Evolutionary conservation across 2,329 filamentous ascomycete species (phyloP), one percentile per base, ranked within the genome.

Genomic region (Geosmithia morbida): DNA sequence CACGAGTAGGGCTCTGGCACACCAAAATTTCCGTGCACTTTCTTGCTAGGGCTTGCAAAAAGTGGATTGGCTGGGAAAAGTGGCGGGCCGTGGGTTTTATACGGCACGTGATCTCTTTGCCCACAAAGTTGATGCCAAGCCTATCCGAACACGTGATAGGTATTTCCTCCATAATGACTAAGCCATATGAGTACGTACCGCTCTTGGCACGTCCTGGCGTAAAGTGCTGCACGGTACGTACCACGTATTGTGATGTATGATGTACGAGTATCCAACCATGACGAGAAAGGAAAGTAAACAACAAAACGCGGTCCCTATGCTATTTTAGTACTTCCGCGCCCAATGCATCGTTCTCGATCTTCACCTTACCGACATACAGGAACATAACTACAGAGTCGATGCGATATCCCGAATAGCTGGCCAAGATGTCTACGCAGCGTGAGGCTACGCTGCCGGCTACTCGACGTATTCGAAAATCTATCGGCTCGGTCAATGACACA

Each of bases 391-490:
- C 33, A 37, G 13, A 37, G 33, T 33, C 30, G 22, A 45, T 45
- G 43, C 17, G 14, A 47, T 8, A n/a, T 16, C 19, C 50, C 48
- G 19, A 47, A 43, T 49, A 45, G 52, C 47, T 46, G 55, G 53
- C 41, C 46, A 55, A 50, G 13, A 67, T 66, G 63, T 52, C 59
- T 48, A 54, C 61, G 37, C 47, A 54, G 17, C 53, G 53, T 43
- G 61, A 66, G 66, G 60, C 67, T 49, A 75, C 76, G n/a, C 53
- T 78, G 49, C 75, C 76, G 41, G 65, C 74, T 41, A 72, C 70
- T 53, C 70, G 77, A 55, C 71, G 76, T 47, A 64, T 76, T 56
- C 79, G 85, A 59, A 86, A 85, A 61, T 89, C 85, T n/a, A 78
- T 86, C 50, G 81, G 79, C 17, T 61, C 61, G 59, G 77, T 70